Percentiles rank a stretch among this genome's conserved stretches.
Conservation (phyloP, 257 asterid species). For the Scutellaria baicalensis region DNA sequence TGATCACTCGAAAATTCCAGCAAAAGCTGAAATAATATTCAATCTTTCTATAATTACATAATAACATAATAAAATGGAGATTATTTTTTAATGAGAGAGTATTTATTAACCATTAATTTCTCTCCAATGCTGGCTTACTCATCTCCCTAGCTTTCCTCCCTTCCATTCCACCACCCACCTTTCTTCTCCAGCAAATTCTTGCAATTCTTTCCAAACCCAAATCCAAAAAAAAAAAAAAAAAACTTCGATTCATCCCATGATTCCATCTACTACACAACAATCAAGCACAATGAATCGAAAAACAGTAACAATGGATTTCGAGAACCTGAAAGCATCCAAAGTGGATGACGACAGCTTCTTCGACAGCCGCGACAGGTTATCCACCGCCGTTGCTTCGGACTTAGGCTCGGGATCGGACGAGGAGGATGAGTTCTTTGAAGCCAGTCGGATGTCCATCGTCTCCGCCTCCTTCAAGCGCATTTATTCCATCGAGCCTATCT, state of each 20-base stretch:
- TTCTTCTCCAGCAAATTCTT: not conserved
- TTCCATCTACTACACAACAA: not conserved
- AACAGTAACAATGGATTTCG: conserved; percentile 63
- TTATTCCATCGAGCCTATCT: conserved; percentile 7
- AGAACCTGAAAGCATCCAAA: conserved; percentile 28
- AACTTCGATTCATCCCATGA: conserved; percentile 1
- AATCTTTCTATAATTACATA: too few species aligned
- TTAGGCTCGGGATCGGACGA: conserved; percentile 31
- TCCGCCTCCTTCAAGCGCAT: conserved; percentile 27
- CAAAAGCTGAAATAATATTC: too few species aligned
- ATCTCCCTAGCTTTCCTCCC: conserved; percentile 48
- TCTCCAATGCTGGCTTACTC: conserved; percentile 7
- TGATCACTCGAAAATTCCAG: too few species aligned
- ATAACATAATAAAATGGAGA: not conserved
- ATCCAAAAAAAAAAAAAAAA: not conserved
- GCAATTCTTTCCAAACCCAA: not conserved
- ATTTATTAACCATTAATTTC: conserved; percentile 18
- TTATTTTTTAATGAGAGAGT: not conserved
- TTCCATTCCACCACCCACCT: conserved; percentile 45
- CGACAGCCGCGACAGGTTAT: conserved; percentile 44
- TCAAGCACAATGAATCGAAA: conserved; percentile 41
- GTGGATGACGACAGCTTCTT: conserved; percentile 65
- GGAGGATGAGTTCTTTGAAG: conserved; percentile 53
- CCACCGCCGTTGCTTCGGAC: conserved; percentile 45
- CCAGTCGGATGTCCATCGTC: conserved; percentile 50